Base-by-base conservation (phyloP, 1,284 basidiomycete genomes). In the Cryptococcus sp. region DNA sequence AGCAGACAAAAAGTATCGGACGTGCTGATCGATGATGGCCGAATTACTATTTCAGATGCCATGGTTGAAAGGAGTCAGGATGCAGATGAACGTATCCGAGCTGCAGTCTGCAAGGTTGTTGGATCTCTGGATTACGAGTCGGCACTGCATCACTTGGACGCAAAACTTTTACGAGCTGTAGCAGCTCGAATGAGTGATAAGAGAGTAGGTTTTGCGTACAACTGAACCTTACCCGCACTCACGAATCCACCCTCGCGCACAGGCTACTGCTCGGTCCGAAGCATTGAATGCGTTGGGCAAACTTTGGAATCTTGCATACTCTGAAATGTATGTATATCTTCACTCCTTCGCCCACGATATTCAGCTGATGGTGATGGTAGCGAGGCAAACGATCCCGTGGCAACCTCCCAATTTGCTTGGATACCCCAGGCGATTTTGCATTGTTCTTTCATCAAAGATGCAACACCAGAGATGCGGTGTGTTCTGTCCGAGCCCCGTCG, bases 91-190 rank as follows among this genome's bases (percentile, higher is more conserved):
- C 90, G 87, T 67, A 88, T 99, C 25, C 85, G 96, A 37, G 85
- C 88, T 1, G 88, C 91, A 0, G 86, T 87, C 0, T 94, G 92
- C 80, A 87, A 85, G 70, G 78, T 91, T 7, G 89, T 94, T 64
- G 86, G 87, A 1, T 84, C 87, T 56, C 79, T 98, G 26, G 93
- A 97, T 73, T 97, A 93, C 70, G 94, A 98, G 76, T 89, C 88
- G 0, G 88, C 87, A 0, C 73, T 93, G 41, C 93, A 96, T 70
- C 86, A 92, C 68, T 85, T 97, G 26, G 85, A 86, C 15, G 81
- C 83, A 55, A 70, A 74, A 0, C 85, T 88, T 49, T 79, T 98
- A 41, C 81, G 82, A 19, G 81, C 79, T 5, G 78, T 98, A 0
- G 87, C 85, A 2, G 87, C 83, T 23, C 84, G 96, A 38, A 86